Base-by-base conservation (phyloP, 495 filamentous ascomycete species). In the Talaromyces trachyspermus region DNA sequence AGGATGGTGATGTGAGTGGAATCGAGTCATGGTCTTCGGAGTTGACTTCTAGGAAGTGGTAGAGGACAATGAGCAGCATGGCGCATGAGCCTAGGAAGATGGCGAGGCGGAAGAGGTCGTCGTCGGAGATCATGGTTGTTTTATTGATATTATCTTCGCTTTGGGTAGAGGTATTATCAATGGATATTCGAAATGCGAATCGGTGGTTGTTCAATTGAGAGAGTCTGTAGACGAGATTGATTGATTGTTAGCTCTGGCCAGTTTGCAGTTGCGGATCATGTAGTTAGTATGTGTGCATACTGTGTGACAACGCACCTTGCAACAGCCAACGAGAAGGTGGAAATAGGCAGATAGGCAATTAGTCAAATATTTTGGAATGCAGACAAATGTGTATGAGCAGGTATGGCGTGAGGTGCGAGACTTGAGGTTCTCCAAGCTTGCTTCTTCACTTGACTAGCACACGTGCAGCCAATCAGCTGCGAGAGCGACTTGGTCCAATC, bases 1-100 rank as follows among this genome's bases (percentile, higher is more conserved):
- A 4, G 19, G 39, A 42, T 26, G 15, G 23, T 26, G 39, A 42
- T 24, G n/a, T n/a, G n/a, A n/a, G n/a, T n/a, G n/a, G n/a, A n/a
- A n/a, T n/a, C n/a, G n/a, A n/a, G n/a, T n/a, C n/a, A n/a, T 76
- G 75, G 37, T 87, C 79, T 50, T 74, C 68, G 26, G 89, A 80
- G 63, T 98, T 98, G 73, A 96, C 80, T 59, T 96, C 90, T 56
- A 99, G 83, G 74, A 94, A 97, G 70, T 95, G 89, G 76, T 97
- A 97, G 15, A 95, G 68, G 36, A 97, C 81, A 39, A 95, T 95
- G 53, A 99, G 79, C 45, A 95, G 78, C 89, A 96, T 92, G 55
- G 92, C 80, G 25, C 83, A 76, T 33, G 81, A 89, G 68, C 94
- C 92, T 48, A 97, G 86, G 66, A 95, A 91, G 61, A 95, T 82